phyloP scores from a whole-genome alignment of 2,329 filamentous ascomycete genomes.

The Aspergillus uvarum region DNA sequence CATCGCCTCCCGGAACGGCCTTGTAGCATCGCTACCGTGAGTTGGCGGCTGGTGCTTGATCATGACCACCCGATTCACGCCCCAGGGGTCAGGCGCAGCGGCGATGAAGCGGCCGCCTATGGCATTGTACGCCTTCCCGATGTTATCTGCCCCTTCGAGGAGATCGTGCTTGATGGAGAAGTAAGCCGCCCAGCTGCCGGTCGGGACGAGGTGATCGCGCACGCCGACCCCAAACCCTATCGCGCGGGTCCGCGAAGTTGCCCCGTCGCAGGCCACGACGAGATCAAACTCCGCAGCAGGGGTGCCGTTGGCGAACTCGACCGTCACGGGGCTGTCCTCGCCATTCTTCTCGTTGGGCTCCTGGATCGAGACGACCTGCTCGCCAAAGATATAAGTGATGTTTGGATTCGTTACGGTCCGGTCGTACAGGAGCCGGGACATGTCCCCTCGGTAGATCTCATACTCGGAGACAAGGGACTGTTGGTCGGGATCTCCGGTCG shows the following conservation, averaged over 20 bases:
- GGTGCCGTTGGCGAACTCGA: neutral
- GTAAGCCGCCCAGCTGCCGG: neutral
- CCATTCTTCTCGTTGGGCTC: neutral
- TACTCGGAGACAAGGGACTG: slow-evolving; percentile 1
- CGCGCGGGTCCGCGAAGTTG: neutral
- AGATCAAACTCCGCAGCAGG: neutral
- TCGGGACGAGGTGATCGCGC: neutral
- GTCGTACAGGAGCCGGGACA: neutral
- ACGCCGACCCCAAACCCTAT: neutral
- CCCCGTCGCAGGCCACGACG: neutral
- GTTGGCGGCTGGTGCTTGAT: neutral
- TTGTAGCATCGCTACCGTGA: neutral
- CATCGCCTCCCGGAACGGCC: neutral
- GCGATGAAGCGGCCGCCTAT: neutral
- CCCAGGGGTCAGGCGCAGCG: neutral
- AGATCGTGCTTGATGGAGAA: neutral
- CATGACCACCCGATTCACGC: neutral
- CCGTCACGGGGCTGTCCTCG: neutral
- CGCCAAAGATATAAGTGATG: slow-evolving; percentile 3
- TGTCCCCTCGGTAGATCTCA: neutral
- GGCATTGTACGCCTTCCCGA: neutral
- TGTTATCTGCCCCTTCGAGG: neutral
- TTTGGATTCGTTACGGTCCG: neutral
- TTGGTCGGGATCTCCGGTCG: neutral
- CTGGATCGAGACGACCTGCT: slow-evolving; percentile 3